Evolutionary conservation across 179 eudicot genomes (phyloP).

Genomic region (Nepenthes alata): DNA sequence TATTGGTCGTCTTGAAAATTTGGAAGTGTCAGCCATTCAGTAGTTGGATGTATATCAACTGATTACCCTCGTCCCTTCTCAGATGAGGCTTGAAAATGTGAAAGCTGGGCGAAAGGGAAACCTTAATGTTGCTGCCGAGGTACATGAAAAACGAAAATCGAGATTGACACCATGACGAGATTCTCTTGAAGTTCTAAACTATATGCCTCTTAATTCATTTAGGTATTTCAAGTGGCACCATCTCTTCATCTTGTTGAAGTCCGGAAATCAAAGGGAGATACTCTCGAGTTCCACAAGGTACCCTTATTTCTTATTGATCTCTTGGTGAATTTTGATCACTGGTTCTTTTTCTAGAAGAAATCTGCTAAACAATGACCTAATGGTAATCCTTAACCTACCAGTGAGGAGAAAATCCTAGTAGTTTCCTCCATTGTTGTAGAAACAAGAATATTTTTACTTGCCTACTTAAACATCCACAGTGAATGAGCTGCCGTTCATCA

Average conservation of each 20-base stretch:
- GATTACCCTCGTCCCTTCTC: slow-evolving; percentile 6
- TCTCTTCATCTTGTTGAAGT: slow-evolving; percentile 94
- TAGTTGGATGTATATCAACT: too few relatives aligned
- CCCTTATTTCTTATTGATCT: not conserved
- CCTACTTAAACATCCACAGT: too few relatives aligned
- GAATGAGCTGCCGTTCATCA: too few relatives aligned
- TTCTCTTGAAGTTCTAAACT: not conserved
- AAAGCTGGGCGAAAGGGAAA: slow-evolving; percentile 99
- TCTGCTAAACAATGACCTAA: too few relatives aligned
- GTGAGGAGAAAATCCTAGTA: too few relatives aligned
- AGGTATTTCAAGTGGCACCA: slow-evolving; percentile 94
- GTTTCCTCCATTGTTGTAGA: too few relatives aligned
- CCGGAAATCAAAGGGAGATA: slow-evolving; percentile 93
- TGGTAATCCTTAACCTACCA: too few relatives aligned
- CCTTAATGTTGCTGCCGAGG: slow-evolving; percentile 93
- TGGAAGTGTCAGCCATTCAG: too few relatives aligned
- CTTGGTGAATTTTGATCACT: not conserved
- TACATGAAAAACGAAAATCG: slow-evolving; percentile 6
- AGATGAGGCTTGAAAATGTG: slow-evolving; percentile 88
- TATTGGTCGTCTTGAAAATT: too few relatives aligned
- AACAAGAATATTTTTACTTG: too few relatives aligned
- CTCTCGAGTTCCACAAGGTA: slow-evolving; percentile 96
- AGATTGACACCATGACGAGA: not conserved
- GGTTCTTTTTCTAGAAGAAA: not conserved
- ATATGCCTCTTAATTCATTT: not conserved